Base-by-base conservation (phyloP, 208 protist genomes). In the Acanthamoeba castellanii region DNA sequence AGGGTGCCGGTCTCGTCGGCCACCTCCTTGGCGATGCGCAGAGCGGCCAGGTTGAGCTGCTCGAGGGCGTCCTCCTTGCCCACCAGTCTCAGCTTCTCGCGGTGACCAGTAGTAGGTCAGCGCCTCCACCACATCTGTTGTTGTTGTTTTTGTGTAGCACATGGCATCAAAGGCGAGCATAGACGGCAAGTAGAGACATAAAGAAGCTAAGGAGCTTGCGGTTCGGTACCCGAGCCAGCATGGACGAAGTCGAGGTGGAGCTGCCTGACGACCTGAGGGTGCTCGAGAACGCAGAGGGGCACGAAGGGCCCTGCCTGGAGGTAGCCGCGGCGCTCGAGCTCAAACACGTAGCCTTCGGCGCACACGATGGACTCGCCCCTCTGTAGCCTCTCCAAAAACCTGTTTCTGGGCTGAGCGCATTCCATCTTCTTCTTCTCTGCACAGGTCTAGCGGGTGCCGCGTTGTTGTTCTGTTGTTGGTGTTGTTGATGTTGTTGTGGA, bases 321-420 rank as follows among this genome's bases (percentile, higher is more conserved):
- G 66, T 94, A 94, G 30, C 90, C 90, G 42, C 90, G 42, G 14
- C 70, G 42, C 61, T 94, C 90, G 11, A 94, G 68, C 50, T 94
- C 90, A 61, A 94, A 94, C 32, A 94, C 68, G 66, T 94, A 94
- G 90, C 90, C 90, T 61, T 94, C 90, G 4, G 85, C 85, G 37
- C 85, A 92, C 16, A 92, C 37, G 85, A 92, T 92, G 2, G 30
- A 18, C 52, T 74, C 85, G 5, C 61, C 59, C 8, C 34, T 1
- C 13, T 45, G 32, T 7, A 92, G 85, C 30, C 25, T 92, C 27
- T 64, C 57, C 27, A 92, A 25, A 55, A 92, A 92, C 27, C 85
- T 34, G 85, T 92, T 92, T 11, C 45, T 85, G 9, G 78, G 78
- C 47, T n/a, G 37, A 1, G 22, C 11, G 27, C 47, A 34, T 25